phyloP scores from a whole-genome alignment of 1,139 yeast genomes.

The Debaryomyces psychrophilus region DNA sequence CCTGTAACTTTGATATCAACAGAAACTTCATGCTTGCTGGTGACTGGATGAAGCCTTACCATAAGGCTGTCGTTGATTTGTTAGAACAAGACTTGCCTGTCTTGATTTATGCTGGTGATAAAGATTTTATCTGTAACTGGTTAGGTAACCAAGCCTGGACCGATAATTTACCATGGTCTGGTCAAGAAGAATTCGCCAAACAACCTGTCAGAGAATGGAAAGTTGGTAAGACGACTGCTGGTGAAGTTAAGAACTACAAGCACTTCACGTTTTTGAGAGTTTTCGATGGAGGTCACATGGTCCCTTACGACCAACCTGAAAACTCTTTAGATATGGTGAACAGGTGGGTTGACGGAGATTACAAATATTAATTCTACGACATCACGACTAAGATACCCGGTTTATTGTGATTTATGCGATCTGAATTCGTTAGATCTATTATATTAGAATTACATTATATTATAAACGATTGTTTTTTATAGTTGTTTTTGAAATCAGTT shows the following conservation, averaged over 20 bases:
- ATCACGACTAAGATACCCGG: background rate
- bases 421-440: background rate
- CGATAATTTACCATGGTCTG: slow-evolving; percentile 67
- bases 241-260: slow-evolving; percentile 50
- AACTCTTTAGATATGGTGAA: slow-evolving; percentile 50
- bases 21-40: slow-evolving; percentile 84
- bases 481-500: background rate
- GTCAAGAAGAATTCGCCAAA: slow-evolving; percentile 51
- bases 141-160: slow-evolving; percentile 87
- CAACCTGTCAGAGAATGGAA: slow-evolving; percentile 46
- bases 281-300: slow-evolving; percentile 55
- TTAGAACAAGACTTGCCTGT: slow-evolving; percentile 66
- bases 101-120: slow-evolving; percentile 81
- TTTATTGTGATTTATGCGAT: background rate
- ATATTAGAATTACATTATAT: background rate
- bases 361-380: slow-evolving; percentile 14
- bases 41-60: slow-evolving; percentile 90
- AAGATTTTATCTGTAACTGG: slow-evolving; percentile 87
- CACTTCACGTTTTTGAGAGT: slow-evolving; percentile 52
- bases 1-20: slow-evolving; percentile 85
- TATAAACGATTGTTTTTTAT: background rate
- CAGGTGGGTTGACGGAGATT: slow-evolving; percentile 49
- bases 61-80: slow-evolving; percentile 63
- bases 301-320: slow-evolving; percentile 53
- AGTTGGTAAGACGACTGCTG: slow-evolving; percentile 43